Evolutionary conservation across 305 asterid genomes (phyloP), one percentile per base, ranked within the genome.

Genomic region (Solanum hybrid): DNA sequence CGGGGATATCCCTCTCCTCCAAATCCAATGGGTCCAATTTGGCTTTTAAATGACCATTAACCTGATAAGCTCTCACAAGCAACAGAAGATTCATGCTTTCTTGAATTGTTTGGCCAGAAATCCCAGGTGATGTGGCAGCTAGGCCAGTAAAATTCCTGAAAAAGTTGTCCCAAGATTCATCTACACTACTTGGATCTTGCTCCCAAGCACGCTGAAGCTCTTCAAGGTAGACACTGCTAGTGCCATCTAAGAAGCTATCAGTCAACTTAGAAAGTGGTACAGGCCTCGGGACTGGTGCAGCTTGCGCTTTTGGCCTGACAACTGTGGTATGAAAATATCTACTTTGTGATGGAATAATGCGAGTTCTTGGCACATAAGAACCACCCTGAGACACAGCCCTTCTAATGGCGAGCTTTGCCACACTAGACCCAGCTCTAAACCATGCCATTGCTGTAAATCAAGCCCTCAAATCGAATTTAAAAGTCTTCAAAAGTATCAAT

Each of bases 161-260:
- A 92, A 97, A 97, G 89, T 96, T 97, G 92, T 97, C 99, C 99
- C 99, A 97, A 22, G 99, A 97, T 88, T 96, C 99, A 90, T 97
- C 99, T 89, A 97, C 99, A 33, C 99, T 97, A 83, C 88, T 91
- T 7, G 98, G 99, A 91, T 97, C 99, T 89, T 97, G 95, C 95
- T 97, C 99, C 99, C 99, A 97, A 34, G 99, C 96, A 90, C 99
- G 92, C 94, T 97, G 99, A 13, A 96, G 96, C 96, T 97, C 99
- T 93, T 97, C 99, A 29, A 97, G 97, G 94, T 97, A 97, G 86
- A 97, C 99, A 85, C 99, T 97, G 94, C 99, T 97, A 5, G 99
- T 96, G 86, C 98, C 98, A 93, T 97, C 99, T 91, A 96, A 92
- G 94, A 97, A 97, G 91, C 98, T 97, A 88, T 97, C 99, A 39